Evolutionary conservation across 495 filamentous ascomycete genomes (phyloP), one percentile per base, ranked within the genome.

Genomic region (Neurospora sp.): DNA sequence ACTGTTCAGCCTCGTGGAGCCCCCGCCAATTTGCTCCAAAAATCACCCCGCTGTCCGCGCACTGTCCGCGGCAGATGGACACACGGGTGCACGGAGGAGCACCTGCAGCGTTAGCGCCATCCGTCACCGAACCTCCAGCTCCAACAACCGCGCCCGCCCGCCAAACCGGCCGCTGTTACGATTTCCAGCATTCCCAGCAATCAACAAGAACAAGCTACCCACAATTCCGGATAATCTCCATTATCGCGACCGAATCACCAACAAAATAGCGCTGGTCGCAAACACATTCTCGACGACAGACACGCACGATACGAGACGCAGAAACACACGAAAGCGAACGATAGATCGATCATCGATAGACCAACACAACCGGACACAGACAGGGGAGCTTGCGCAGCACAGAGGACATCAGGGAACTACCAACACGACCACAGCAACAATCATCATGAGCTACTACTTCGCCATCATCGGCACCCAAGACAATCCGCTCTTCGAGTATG

Each of bases 391-490:
- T 62, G 54, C 54, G 54, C 23, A 62, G 0, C 54, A 16, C 2
- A 54, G 10, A 31, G 23, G 54, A 0, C 54, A 62, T 62, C 27
- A 35, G 23, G 14, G 27, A 16, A 44, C 42, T 18, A 66, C 54
- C 54, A 16, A 41, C 46, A 41, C 0, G 11, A 49, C 69, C 10
- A 70, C 72, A 69, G 62, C 23, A 44, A 42, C 46, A 44, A 72
- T 4, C 18, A 42, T 20, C 72, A 97, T 98, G 94, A 97, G 93
- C 72, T 98, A 97, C 88, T 97, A 97, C 86, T 98, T 98, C 83
- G 91, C 92, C 78, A 96, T 99, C 73, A 87, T 98, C 80, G 94
- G 93, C 78, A 96, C 95, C 4, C 92, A 92, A 71, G 96, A 99
- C 82, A 95, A 93, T 80, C 95, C 96, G 23, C 89, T 98, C 73